Evolutionary conservation across 768 basidiomycete species (phyloP).

Genomic region (Hebeloma cylindrosporum): DNA sequence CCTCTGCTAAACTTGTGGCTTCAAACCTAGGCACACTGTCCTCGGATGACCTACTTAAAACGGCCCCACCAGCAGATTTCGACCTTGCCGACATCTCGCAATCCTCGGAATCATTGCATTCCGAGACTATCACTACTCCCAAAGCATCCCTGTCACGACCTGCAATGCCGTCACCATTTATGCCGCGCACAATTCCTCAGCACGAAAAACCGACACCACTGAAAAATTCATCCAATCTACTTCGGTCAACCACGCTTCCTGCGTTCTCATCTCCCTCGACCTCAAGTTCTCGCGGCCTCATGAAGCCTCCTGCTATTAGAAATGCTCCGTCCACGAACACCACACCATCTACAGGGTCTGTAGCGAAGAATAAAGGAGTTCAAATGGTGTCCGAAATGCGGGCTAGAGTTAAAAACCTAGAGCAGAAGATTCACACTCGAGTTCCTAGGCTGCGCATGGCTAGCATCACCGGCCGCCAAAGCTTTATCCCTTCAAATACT

Average conservation of each 20-base stretch:
- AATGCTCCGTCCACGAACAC: constrained; percentile 42
- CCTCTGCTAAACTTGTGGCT: constrained; percentile 17
- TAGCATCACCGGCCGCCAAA: constrained; percentile 61
- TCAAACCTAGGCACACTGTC: constrained; percentile 17
- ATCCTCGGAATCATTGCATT: constrained; percentile 18
- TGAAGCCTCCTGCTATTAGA: constrained; percentile 46
- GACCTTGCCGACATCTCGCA: constrained; percentile 29
- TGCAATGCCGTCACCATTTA: constrained; percentile 46
- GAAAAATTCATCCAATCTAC: constrained; percentile 37
- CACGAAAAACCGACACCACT: constrained; percentile 46
- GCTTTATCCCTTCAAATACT: constrained; percentile 31
- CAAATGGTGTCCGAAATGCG: constrained; percentile 95
- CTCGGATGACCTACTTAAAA: constrained; percentile 25
- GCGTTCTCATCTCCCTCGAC: constrained; percentile 42
- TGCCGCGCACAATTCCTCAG: constrained; percentile 53
- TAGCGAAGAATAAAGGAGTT: constrained; percentile 76
- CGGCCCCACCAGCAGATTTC: constrained; percentile 25
- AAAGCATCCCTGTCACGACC: constrained; percentile 35
- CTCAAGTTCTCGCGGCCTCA: constrained; percentile 49
- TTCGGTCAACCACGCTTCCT: constrained; percentile 60
- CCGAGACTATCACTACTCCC: constrained; percentile 37
- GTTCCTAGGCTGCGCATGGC: constrained; percentile 84
- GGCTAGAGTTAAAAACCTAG: constrained; percentile 75
- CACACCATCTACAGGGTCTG: constrained; percentile 43
- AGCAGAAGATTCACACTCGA: constrained; percentile 85